Evolutionary conservation across 352 stramenopile species (phyloP).

Genomic region (Globisporangium ultimum): DNA sequence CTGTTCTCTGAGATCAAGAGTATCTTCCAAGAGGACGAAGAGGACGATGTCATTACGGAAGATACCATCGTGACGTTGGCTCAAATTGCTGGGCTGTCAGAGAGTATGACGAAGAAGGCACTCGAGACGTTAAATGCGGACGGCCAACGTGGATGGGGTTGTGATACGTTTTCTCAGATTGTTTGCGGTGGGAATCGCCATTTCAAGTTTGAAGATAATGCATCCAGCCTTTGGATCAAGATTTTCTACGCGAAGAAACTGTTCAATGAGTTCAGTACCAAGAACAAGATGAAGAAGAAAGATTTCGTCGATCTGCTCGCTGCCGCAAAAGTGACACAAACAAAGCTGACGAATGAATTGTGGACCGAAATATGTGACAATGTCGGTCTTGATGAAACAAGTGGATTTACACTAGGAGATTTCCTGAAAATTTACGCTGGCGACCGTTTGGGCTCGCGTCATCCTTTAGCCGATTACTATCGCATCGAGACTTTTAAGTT

Average conservation of each 20-base stretch:
- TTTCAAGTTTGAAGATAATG: constrained; percentile 34
- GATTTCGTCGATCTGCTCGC: constrained; percentile 36
- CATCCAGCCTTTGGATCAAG: constrained; percentile 40
- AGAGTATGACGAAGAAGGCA: constrained; percentile 20
- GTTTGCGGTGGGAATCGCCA: constrained; percentile 28
- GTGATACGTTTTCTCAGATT: constrained; percentile 36
- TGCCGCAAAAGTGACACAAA: constrained; percentile 30
- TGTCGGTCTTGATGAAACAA: constrained; percentile 29
- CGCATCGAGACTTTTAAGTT: constrained; percentile 60
- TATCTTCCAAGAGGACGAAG: constrained; percentile 42
- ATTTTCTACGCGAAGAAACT: constrained; percentile 51
- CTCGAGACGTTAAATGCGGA: constrained; percentile 22
- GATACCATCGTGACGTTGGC: constrained; percentile 35
- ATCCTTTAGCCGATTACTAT: constrained; percentile 47
- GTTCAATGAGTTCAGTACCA: constrained; percentile 35
- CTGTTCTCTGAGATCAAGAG: constrained; percentile 37
- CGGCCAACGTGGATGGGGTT: constrained; percentile 24
- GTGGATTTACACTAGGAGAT: constrained; percentile 24
- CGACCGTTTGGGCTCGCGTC: constrained; percentile 32
- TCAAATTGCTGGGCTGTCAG: constrained; percentile 29
- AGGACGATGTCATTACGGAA: constrained; percentile 22
- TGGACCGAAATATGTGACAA: constrained; percentile 41
- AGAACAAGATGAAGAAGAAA: constrained; percentile 38
- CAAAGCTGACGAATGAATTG: constrained; percentile 38
- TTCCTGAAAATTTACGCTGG: constrained; percentile 46